These are phyloP conservation scores for Polygonum aviculare DNA, from an alignment of 148 eudicot species.

Conservation along the genomic window DNA sequence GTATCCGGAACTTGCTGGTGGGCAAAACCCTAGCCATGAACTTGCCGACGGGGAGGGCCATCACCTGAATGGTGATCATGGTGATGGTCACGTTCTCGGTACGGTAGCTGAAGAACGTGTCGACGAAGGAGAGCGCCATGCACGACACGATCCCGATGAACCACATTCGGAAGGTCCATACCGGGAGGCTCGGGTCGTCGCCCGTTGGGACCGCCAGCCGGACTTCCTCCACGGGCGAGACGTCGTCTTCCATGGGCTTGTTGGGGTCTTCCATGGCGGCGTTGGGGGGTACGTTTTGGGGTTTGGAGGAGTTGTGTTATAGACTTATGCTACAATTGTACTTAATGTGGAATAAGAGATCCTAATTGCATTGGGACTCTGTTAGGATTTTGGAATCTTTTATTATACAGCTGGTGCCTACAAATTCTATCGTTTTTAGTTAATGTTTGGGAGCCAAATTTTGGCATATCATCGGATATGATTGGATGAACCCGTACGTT, in stretches of 20 bases:
- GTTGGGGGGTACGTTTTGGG: background rate
- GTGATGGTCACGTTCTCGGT: conserved; percentile 74
- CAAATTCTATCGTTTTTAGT: too few species aligned
- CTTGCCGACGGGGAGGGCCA: conserved; percentile 65
- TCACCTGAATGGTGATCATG: conserved; percentile 75
- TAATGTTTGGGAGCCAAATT: too few species aligned
- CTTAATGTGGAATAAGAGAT: too few species aligned
- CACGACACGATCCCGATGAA: conserved; percentile 67
- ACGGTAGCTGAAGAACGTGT: conserved; percentile 79
- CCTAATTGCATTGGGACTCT: too few species aligned
- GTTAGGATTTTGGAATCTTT: too few species aligned
- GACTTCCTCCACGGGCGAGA: conserved; percentile 82
- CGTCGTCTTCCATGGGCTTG: conserved; percentile 28
- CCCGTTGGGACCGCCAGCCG: conserved; percentile 67
- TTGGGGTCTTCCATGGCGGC: conserved; percentile 14
- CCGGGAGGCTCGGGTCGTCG: conserved; percentile 75
- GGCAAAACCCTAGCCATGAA: conserved; percentile 61
- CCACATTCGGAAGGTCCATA: conserved; percentile 97
- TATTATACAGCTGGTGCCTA: too few species aligned
- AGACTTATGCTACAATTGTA: conserved; percentile 11
- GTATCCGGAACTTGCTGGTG: conserved; percentile 41
- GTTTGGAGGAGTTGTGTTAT: conserved; percentile 12
- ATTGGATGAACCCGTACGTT: too few species aligned
- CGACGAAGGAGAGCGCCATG: conserved; percentile 58
- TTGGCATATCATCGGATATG: too few species aligned